Percentiles rank a stretch among this genome's conserved stretches.
Conservation (phyloP, 306 rosid species). For the Biancaea sappan region DNA sequence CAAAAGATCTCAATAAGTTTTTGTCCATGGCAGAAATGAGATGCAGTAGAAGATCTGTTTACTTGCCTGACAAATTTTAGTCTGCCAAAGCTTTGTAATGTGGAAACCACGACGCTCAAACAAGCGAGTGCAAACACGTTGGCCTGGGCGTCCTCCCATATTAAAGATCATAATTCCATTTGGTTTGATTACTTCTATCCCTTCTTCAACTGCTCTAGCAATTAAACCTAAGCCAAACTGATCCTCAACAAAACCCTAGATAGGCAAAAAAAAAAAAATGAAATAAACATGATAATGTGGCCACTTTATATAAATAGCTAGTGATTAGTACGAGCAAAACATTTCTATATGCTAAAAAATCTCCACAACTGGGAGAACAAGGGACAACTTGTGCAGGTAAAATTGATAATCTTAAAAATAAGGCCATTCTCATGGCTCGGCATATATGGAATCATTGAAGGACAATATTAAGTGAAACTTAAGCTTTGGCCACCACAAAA, state of each 20-base stretch:
- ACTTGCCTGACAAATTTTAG: constrained; percentile 91
- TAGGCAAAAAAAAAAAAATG: constrained; percentile 27
- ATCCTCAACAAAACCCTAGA: constrained; percentile 98
- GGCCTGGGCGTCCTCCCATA: constrained; percentile 99
- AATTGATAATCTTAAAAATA: constrained; percentile 12
- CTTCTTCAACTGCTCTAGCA: constrained; percentile 99
- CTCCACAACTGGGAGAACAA: constrained; percentile 1
- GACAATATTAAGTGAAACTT: constrained; percentile 19
- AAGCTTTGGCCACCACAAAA: background rate
- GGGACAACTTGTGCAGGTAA: constrained; percentile 14
- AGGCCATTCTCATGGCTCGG: constrained; percentile 24
- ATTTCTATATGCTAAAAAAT: constrained; percentile 23
- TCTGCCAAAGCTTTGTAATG: constrained; percentile 93
- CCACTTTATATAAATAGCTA: constrained; percentile 14
- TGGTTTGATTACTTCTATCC: constrained; percentile 87
- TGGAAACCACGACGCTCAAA: constrained; percentile 94
- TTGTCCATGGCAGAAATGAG: constrained; percentile 24
- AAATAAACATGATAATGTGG: constrained; percentile 25
- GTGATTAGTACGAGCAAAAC: constrained; percentile 1
- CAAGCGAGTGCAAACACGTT: constrained; percentile 85
- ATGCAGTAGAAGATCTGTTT: constrained; percentile 23
- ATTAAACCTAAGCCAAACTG: constrained; percentile 96
- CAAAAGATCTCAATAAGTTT: constrained; percentile 38
- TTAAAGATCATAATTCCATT: constrained; percentile 93
- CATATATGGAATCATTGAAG: constrained; percentile 14